Percentiles rank a stretch among this genome's conserved stretches.
These are phyloP conservation scores for Tetrapyrgos nigripes DNA, from an alignment of 1,284 basidiomycete species.

Conservation along the genomic window DNA sequence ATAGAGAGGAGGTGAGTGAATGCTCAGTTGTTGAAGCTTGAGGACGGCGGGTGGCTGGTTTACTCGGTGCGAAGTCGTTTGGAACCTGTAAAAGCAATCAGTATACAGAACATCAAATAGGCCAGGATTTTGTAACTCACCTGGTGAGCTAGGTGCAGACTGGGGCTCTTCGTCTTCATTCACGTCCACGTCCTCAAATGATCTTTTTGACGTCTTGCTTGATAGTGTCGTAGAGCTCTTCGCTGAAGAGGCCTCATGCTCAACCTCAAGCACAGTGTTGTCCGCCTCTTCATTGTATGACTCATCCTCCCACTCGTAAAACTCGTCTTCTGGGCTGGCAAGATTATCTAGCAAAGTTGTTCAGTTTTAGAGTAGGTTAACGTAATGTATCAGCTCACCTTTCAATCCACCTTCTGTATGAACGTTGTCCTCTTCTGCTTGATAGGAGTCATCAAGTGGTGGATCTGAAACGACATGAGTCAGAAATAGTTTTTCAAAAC, in stretches of 20 bases:
- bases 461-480: too few relatives aligned
- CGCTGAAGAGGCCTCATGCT: slow-evolving; percentile 39
- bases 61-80: slow-evolving; percentile 17
- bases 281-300: slow-evolving; percentile 27
- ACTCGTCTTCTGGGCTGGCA: slow-evolving; percentile 10
- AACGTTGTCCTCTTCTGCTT: too few relatives aligned
- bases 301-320: slow-evolving; percentile 14
- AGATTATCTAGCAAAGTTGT: too few relatives aligned
- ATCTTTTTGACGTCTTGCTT: slow-evolving; percentile 55
- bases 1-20: background rate
- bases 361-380: too few relatives aligned
- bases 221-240: slow-evolving; percentile 52
- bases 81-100: slow-evolving; percentile 7
- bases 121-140: slow-evolving; percentile 35
- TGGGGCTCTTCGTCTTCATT: slow-evolving; percentile 37
- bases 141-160: slow-evolving; percentile 48
- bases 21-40: background rate
- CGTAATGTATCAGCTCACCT: too few relatives aligned
- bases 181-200: slow-evolving; percentile 54
- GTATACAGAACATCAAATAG: background rate
- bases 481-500: too few relatives aligned
- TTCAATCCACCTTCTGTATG: too few relatives aligned
- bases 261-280: slow-evolving; percentile 31
- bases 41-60: background rate
- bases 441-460: too few relatives aligned